Base-by-base conservation (phyloP, 805 yeast species). In the Phaffomyces antillensis region DNA sequence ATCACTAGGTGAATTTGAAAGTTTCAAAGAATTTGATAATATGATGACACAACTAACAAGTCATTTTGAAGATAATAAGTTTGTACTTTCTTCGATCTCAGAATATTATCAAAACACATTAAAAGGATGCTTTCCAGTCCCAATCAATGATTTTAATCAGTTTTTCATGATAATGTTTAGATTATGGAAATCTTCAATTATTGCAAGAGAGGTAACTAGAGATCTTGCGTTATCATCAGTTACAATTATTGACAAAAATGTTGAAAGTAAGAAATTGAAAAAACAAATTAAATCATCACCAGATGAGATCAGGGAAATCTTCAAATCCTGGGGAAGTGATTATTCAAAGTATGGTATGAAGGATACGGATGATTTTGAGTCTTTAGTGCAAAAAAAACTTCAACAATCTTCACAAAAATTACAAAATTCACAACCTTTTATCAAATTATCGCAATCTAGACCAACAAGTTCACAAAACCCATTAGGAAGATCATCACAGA, bases 1-100 rank as follows among this genome's bases (percentile, higher is more conserved):
- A 2, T 47, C 49, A 7, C 40, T 63, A 10, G 67, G 68, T 0
- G 26, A 38, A 0, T 51, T 66, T 7, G 42, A 49, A 3, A 60
- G 62, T 31, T 45, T 67, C 11, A 50, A 48, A 6, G 73, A 70
- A 48, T 60, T 65, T 40, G 74, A 67, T 40, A 60, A 65, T 30
- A 65, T 71, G 72, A 37, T 70, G 40, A 58, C 55, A 5, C 75
- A 71, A 37, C 47, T 68, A 20, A 36, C 47, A 9, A 56, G 51
- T 7, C 58, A 61, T 45, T 67, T 61, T 50, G 40, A 50, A 17
- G 51, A 52, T 5, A 57, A 59, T 26, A 61, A 55, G 6, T 48
- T 64, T 41, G 39, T 34, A 23, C 8, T 15, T 11, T 16, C 24
- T 15, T 20, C 38, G 9, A 23, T 36, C 24, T 10, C 30, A 28